Base-by-base conservation (phyloP, 108 stramenopile genomes). In the Fragilaria radians region DNA sequence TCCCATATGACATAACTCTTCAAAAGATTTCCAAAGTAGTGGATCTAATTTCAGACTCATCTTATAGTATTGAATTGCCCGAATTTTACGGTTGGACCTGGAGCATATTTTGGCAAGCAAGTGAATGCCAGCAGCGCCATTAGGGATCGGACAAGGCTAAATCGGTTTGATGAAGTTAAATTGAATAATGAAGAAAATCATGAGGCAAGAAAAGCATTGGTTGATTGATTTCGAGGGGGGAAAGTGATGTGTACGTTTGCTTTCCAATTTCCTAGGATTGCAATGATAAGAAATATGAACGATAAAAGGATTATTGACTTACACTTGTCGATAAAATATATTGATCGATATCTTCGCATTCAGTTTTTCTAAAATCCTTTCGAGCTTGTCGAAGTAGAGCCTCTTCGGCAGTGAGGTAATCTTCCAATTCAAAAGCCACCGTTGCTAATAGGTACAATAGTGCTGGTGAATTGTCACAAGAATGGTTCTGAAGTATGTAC, bases 61-160 rank as follows among this genome's bases (percentile, higher is more conserved):
- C 7, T 73, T 72, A 72, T 79, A 94, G 60, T 88, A 94, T 32
- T 76, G 57, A 50, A 75, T 81, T 3, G 95, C 95, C 50, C 86
- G 63, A 19, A 80, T 66, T 54, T 70, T 76, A 3, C 93, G 85
- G 61, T 85, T 86, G 1, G 88, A 81, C 52, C 64, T 62, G 26
- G 77, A 72, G 61, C 90, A 96, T 32, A 93, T 78, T 57, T 84
- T 69, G 23, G 88, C 95, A 28, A 96, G 59, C 50, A 96, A 63
- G 48, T 82, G 57, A 33, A 94, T 57, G 14, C 95, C 95, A 9
- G 85, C 95, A 3, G 95, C 88, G 52, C 91, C 95, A 64, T 89
- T 88, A 9, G 95, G 93, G 61, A 94, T 68, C 2, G 84, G 82
- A 66, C 79, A 81, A 5, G 83, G 74, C 54, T 65, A 58, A 9